These are phyloP conservation scores for Harringtonia lauricola DNA, from an alignment of 2,329 filamentous ascomycete genomes.

Conservation along the genomic window DNA sequence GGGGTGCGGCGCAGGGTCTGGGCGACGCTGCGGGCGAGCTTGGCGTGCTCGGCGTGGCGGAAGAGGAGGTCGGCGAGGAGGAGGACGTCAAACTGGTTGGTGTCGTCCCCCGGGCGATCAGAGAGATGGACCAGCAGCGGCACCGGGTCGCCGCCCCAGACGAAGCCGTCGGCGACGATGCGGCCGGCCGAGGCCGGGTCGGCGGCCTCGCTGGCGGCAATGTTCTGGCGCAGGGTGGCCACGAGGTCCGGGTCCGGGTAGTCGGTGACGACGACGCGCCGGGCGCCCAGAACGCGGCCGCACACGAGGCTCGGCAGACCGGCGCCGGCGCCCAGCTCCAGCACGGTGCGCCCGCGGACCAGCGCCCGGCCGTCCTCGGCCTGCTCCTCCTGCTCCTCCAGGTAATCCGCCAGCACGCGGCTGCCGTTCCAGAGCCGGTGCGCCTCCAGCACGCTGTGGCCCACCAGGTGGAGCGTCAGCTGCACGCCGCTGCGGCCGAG, in stretches of 20 bases:
- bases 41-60: constrained; percentile 76
- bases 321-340: constrained; percentile 83
- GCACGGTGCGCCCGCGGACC: constrained; percentile 57
- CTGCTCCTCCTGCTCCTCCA: constrained; percentile 42
- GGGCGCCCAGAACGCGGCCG: constrained; percentile 57
- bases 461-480: constrained; percentile 51
- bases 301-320: constrained; percentile 74
- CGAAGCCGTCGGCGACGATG: constrained; percentile 55
- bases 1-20: constrained; percentile 47
- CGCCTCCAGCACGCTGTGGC: constrained; percentile 78
- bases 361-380: constrained; percentile 21
- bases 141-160: constrained; percentile 64
- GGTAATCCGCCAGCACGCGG: constrained; percentile 64
- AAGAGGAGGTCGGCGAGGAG: constrained; percentile 86
- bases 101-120: constrained; percentile 27
- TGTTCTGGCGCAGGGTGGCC: constrained; percentile 66
- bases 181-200: background rate
- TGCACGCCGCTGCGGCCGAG: constrained; percentile 44
- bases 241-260: constrained; percentile 82
- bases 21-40: constrained; percentile 62
- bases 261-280: constrained; percentile 69
- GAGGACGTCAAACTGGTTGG: constrained; percentile 58
- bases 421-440: constrained; percentile 88
- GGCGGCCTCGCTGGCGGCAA: constrained; percentile 36
- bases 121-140: constrained; percentile 46